These are phyloP conservation scores for Lentinula guzmanii DNA, from an alignment of 768 basidiomycete genomes.

Conservation along the genomic window DNA sequence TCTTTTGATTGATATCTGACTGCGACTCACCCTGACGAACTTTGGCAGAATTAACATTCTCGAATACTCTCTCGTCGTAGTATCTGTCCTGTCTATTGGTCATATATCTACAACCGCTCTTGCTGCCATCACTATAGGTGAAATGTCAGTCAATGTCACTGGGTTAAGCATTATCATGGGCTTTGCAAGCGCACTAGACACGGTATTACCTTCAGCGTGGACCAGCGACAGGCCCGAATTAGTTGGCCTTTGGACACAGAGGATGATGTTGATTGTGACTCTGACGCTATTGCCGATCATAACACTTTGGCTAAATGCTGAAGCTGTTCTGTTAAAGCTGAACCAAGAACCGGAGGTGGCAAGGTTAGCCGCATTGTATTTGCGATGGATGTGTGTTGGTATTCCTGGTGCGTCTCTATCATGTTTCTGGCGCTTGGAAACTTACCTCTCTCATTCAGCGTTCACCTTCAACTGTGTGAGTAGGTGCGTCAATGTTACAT, in stretches of 20 bases:
- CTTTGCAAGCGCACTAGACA: conserved; percentile 82
- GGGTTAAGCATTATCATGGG: conserved; percentile 80
- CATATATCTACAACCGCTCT: conserved; percentile 88
- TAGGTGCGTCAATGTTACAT: conserved; percentile 22
- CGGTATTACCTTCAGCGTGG: conserved; percentile 92
- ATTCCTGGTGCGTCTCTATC: conserved; percentile 53
- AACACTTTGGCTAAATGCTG: conserved; percentile 78
- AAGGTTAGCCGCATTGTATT: conserved; percentile 65
- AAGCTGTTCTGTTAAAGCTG: conserved; percentile 66
- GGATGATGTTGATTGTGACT: conserved; percentile 42
- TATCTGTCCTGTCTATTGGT: conserved; percentile 82
- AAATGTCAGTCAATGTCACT: conserved; percentile 70
- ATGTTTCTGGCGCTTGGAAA: background rate
- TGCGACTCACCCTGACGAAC: conserved; percentile 2
- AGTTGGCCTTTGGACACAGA: conserved; percentile 87
- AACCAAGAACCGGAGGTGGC: conserved; percentile 85
- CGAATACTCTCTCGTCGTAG: conserved; percentile 83
- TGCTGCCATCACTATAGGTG: conserved; percentile 72
- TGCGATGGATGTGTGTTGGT: conserved; percentile 70
- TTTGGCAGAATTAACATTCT: conserved; percentile 60
- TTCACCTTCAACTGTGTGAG: conserved; percentile 50
- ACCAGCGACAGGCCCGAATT: conserved; percentile 79
- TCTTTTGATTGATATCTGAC: background rate
- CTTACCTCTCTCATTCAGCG: conserved; percentile 19
- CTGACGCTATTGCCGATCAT: conserved; percentile 28